These are phyloP conservation scores for Lotus japonicus DNA, from an alignment of 306 rosid genomes.

Conservation along the genomic window DNA sequence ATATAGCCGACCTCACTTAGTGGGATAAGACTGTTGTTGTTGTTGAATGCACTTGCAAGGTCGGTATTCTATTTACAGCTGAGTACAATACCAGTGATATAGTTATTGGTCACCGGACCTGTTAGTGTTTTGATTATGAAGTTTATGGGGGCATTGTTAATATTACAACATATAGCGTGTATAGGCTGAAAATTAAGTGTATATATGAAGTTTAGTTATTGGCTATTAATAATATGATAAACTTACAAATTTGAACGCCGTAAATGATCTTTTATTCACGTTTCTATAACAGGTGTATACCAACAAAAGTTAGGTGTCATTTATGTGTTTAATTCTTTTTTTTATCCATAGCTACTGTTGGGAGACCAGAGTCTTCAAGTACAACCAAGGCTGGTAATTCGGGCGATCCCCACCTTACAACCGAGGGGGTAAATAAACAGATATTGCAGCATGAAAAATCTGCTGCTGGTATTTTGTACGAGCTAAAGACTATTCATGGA, in stretches of 20 bases:
- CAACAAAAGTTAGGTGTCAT: slow-evolving; percentile 14
- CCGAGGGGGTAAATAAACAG: slow-evolving; percentile 49
- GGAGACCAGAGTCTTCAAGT: slow-evolving; percentile 44
- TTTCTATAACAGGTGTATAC: slow-evolving; percentile 6
- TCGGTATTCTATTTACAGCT: not conserved
- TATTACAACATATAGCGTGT: not conserved
- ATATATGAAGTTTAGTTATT: not conserved
- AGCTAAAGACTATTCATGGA: slow-evolving; percentile 45
- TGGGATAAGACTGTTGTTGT: not conserved
- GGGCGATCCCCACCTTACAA: slow-evolving; percentile 23
- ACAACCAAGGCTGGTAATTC: slow-evolving; percentile 28
- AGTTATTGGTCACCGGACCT: not conserved
- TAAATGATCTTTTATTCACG: not conserved
- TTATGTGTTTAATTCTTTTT: not conserved
- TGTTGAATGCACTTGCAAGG: not conserved
- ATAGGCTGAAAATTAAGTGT: slow-evolving; percentile 10
- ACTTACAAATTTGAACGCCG: not conserved
- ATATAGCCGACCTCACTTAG: too few relatives aligned
- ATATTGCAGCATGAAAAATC: slow-evolving; percentile 55
- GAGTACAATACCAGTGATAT: slow-evolving; percentile 1
- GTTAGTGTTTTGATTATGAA: slow-evolving; percentile 8
- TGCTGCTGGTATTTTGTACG: slow-evolving; percentile 69
- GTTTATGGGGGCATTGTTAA: not conserved
- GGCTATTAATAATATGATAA: not conserved
- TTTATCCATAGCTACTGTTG: slow-evolving; percentile 33